Base-by-base conservation (phyloP, 495 filamentous ascomycete species). In the Thermothielavioides terrestris region DNA sequence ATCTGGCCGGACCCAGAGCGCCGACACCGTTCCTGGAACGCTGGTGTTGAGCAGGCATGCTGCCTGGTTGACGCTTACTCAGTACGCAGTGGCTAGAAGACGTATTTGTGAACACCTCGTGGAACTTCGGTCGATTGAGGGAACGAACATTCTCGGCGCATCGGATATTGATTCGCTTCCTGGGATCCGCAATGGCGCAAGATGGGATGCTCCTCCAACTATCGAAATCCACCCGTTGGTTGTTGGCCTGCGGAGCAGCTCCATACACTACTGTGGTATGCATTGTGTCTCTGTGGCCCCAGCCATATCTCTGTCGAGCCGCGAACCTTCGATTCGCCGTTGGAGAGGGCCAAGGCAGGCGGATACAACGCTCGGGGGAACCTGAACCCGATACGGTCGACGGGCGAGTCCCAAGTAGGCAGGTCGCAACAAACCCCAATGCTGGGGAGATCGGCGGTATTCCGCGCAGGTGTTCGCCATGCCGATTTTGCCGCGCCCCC, bases 341-440 rank as follows among this genome's bases (percentile, higher is more conserved):
- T 34, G 11, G 5, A 6, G n/a, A 12, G 31, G 31, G 5, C 4
- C 31, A 14, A 6, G 31, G 10, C 10, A 9, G 10, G 31, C 31
- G 10, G n/a, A n/a, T n/a, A n/a, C 10, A 30, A 30, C 27, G 31
- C 31, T 34, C n/a, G 31, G 4, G 31, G 31, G 31, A 34, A 14
- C 31, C 31, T 34, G 31, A 34, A 12, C n/a, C 31, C 31, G n/a
- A 12, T 2, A 12, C 25, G 37, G 20, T 4, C 4, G 37, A 14
- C 45, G 45, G 45, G 22, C 17, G 12, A 30, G 25, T 23, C 45
- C 45, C 45, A 48, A 48, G 23, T 38, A 39, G 45, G 45, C 36
- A 48, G 45, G 45, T 48, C 22, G 35, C 32, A 10, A 8, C n/a
- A n/a, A n/a, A n/a, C n/a, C 26, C 26, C 41, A 3, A 42, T 3